Base-by-base conservation (phyloP, 768 basidiomycete genomes). In the Boletus rubropictus region DNA sequence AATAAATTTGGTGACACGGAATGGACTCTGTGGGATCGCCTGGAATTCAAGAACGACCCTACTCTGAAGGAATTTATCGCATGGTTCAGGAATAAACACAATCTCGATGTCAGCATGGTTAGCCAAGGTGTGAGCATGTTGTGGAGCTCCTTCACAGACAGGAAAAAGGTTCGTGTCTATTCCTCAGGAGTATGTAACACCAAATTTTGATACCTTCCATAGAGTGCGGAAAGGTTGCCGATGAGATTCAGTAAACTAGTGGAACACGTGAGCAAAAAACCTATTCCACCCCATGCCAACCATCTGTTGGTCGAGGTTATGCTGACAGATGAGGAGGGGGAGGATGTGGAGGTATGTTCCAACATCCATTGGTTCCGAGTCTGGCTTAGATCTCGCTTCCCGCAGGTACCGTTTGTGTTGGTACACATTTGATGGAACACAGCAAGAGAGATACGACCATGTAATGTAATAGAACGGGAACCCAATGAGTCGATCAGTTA, bases 21-120 rank as follows among this genome's bases (percentile, higher is more conserved):
- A 54, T 99, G 95, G 95, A 97, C 96, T 4, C 77, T 99, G 33
- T 98, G 95, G 95, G 93, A 98, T 69, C 84, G 95, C 44, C 90
- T 98, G 72, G 86, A 91, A 67, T 89, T 99, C 69, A 76, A 80
- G 61, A 82, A 85, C 57, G 84, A 98, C 64, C 89, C 93, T 4
- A 89, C 92, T 5, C 76, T 99, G 50, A 73, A 84, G 59, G 84
- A 96, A 15, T 81, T 99, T 62, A 67, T 95, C 27, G 65, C 79
- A 44, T 91, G 80, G 79, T 97, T 98, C 80, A 73, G 82, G 70
- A 74, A 74, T 40, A 78, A 86, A 49, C 89, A 98, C 67, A 82
- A 83, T 27, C 81, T 98, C 28, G 85, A 92, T 31, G 75, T 98
- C 42, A 82, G 81, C 42, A 99, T 99, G 96, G 89, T 97, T 52